These are phyloP conservation scores for Clonostachys byssicola DNA, from an alignment of 2,329 filamentous ascomycete genomes.

Conservation along the genomic window DNA sequence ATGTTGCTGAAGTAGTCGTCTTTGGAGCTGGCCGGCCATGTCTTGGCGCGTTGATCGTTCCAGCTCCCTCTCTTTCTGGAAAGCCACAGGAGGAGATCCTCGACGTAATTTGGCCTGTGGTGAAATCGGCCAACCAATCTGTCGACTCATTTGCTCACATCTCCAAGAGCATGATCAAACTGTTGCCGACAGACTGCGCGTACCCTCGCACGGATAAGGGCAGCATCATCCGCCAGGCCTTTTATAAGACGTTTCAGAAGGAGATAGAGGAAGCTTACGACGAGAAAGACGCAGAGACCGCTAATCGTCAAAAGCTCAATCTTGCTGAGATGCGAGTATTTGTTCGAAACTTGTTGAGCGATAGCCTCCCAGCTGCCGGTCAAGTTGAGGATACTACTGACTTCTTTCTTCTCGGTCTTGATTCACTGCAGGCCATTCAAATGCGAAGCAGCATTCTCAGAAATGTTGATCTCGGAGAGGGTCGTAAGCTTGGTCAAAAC, in stretches of 20 bases:
- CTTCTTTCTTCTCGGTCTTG: slow-evolving; percentile 54
- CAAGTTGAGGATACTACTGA: slow-evolving; percentile 34
- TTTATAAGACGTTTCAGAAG: slow-evolving; percentile 35
- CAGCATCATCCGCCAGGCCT: slow-evolving; percentile 43
- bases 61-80: slow-evolving; percentile 12
- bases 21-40: slow-evolving; percentile 56
- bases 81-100: slow-evolving; percentile 19
- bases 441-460: slow-evolving; percentile 48
- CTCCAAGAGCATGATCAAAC: slow-evolving; percentile 39
- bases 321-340: slow-evolving; percentile 22
- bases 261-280: slow-evolving; percentile 35
- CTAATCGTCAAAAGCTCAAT: slow-evolving; percentile 7
- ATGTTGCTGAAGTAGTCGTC: slow-evolving; percentile 51
- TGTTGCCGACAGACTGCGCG: slow-evolving; percentile 31
- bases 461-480: slow-evolving; percentile 38
- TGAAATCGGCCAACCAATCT: slow-evolving; percentile 17
- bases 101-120: slow-evolving; percentile 19
- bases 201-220: slow-evolving; percentile 50
- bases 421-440: slow-evolving; percentile 54
- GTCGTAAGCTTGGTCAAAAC: slow-evolving; percentile 44
- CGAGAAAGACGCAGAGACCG: background rate
- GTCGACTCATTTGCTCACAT: slow-evolving; percentile 26
- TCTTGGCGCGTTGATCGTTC: slow-evolving; percentile 53
- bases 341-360: slow-evolving; percentile 19
- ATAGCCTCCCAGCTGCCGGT: background rate